Evolutionary conservation across 768 basidiomycete genomes (phyloP).

Genomic region (Lactarius sanguifluus): DNA sequence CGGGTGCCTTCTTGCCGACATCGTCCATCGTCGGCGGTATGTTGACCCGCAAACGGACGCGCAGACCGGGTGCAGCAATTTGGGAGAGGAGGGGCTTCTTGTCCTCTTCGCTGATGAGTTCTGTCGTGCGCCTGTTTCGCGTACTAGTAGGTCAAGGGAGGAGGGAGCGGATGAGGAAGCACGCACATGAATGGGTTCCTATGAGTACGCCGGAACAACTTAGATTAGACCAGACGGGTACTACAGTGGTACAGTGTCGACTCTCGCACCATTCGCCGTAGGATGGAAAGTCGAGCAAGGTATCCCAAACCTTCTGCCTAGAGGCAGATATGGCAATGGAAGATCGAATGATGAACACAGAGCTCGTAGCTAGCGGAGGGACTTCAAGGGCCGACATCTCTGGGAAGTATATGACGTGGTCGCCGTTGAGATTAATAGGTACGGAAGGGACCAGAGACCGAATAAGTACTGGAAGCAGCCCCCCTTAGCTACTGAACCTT

Average conservation of each 20-base stretch:
- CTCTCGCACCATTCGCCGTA: constrained; percentile 17
- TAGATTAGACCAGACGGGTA: not conserved
- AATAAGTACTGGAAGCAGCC: not conserved
- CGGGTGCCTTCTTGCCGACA: not conserved
- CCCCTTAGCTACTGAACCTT: too few species aligned
- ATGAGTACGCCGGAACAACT: not conserved
- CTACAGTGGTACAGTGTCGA: not conserved
- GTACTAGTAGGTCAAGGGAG: not conserved
- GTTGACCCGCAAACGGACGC: not conserved
- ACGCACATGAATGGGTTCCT: constrained; percentile 22
- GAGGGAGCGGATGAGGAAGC: not conserved
- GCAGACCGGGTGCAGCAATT: constrained; percentile 4
- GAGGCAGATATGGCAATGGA: constrained; percentile 17
- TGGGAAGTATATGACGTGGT: not conserved
- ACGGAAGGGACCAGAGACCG: not conserved
- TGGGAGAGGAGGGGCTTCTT: constrained; percentile 10
- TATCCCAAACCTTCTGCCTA: constrained; percentile 19
- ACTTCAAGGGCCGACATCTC: not conserved
- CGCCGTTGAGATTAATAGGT: not conserved
- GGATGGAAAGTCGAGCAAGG: constrained; percentile 19
- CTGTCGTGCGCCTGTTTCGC: constrained; percentile 8
- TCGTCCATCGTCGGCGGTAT: constrained; percentile 19
- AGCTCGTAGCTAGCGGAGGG: not conserved
- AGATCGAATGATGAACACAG: constrained; percentile 15
- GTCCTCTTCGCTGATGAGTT: constrained; percentile 9